These are phyloP conservation scores for Pleurotus platypus DNA, from an alignment of 768 basidiomycete species.

Conservation along the genomic window DNA sequence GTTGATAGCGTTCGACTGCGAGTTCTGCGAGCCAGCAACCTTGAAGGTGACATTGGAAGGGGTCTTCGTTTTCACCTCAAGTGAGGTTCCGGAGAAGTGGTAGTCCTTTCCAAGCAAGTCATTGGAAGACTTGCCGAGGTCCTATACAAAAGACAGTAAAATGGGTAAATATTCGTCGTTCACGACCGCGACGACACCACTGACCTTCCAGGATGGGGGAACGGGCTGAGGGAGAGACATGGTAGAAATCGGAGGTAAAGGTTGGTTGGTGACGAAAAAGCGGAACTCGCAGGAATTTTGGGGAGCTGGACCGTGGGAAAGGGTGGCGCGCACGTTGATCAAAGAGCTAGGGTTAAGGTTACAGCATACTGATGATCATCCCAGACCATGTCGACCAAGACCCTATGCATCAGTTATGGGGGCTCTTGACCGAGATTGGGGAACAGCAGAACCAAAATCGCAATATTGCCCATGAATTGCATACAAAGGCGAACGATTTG, in stretches of 20 bases:
- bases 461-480: slow-evolving; percentile 64
- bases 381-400: slow-evolving; percentile 46
- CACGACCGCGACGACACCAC: slow-evolving; percentile 12
- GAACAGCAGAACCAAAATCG: slow-evolving; percentile 83
- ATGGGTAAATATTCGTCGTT: not conserved
- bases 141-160: slow-evolving; percentile 36
- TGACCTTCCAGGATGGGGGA: slow-evolving; percentile 94
- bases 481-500: slow-evolving; percentile 68
- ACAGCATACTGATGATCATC: slow-evolving; percentile 43
- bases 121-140: slow-evolving; percentile 95
- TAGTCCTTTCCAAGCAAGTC: slow-evolving; percentile 94
- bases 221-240: slow-evolving; percentile 96
- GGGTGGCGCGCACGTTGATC: not conserved
- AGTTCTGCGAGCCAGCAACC: slow-evolving; percentile 80
- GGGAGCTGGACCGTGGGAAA: slow-evolving; percentile 6
- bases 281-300: slow-evolving; percentile 3
- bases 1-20: slow-evolving; percentile 65
- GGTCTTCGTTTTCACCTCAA: slow-evolving; percentile 88
- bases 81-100: slow-evolving; percentile 65
- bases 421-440: slow-evolving; percentile 72
- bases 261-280: slow-evolving; percentile 6
- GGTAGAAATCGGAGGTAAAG: slow-evolving; percentile 22
- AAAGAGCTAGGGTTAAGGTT: not conserved
- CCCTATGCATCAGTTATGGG: slow-evolving; percentile 57
- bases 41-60: slow-evolving; percentile 92